These are phyloP conservation scores for Takakia lepidozioides DNA, from an alignment of 225 moss, liverwort and hornwort genomes.

Conservation along the genomic window DNA sequence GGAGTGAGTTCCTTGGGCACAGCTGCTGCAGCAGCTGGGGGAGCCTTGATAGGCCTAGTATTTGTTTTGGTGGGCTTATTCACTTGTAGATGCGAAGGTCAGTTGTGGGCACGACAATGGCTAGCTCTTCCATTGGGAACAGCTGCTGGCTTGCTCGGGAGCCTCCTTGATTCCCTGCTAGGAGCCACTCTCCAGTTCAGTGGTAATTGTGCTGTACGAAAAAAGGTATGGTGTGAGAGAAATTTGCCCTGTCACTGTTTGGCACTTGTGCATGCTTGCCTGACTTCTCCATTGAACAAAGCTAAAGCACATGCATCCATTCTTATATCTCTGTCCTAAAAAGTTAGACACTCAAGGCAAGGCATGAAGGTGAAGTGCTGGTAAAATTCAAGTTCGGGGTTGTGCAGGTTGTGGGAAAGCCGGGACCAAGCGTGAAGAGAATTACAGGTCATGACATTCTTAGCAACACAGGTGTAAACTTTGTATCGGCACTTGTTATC, in stretches of 20 bases:
- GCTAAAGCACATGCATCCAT: no score
- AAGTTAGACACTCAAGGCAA: no score
- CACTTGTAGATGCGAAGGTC: conserved; percentile 45
- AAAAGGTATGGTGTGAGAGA: no score
- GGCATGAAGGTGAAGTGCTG: no score
- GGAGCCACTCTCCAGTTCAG: conserved; percentile 91
- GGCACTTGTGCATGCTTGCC: no score
- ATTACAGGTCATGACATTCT: conserved; percentile 72
- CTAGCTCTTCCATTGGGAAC: conserved; percentile 60
- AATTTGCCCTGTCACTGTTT: no score
- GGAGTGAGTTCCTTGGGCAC: conserved; percentile 73
- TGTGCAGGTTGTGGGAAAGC: conserved; percentile 79
- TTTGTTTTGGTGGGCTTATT: conserved; percentile 60
- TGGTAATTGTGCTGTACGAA: conserved; percentile 75
- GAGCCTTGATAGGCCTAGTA: conserved; percentile 62
- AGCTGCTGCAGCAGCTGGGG: conserved; percentile 65
- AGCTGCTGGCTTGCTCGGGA: conserved; percentile 73
- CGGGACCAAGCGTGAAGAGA: conserved; percentile 82
- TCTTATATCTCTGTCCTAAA: no score
- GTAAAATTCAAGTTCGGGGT: background rate
- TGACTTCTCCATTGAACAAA: no score
- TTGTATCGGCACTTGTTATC: conserved; percentile 65
- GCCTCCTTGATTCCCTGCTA: conserved; percentile 70
- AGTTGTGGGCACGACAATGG: conserved; percentile 38
- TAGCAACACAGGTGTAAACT: conserved; percentile 73